Percentiles rank a stretch among this genome's conserved stretches.
phyloP scores from a whole-genome alignment of 2,329 filamentous ascomycete genomes.

The Aspergillus aculeatus region DNA sequence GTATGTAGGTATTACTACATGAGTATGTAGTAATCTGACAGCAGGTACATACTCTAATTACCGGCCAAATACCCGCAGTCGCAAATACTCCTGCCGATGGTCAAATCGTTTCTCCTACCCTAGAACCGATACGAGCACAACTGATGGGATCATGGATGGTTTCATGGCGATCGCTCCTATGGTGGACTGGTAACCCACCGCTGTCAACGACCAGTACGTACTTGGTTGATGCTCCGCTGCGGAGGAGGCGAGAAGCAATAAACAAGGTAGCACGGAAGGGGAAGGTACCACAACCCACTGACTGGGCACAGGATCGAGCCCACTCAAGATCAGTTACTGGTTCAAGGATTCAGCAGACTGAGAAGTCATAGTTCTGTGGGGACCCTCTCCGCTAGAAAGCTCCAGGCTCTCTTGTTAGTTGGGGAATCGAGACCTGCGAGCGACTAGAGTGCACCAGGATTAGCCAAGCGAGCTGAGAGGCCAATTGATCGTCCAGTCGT shows the following conservation, averaged over 20 bases:
- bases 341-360: not conserved
- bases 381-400: not conserved
- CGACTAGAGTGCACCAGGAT: not conserved
- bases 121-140: not conserved
- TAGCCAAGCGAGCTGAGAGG: not conserved
- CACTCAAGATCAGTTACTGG: not conserved
- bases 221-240: not conserved
- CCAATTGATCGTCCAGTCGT: not conserved
- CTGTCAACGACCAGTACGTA: not conserved
- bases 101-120: not conserved
- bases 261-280: constrained; percentile 1
- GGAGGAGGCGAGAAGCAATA: not conserved
- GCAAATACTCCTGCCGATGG: not conserved
- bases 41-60: not conserved
- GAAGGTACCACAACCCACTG: not conserved
- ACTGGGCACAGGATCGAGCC: not conserved
- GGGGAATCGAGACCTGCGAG: not conserved
- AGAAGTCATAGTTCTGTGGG: not conserved
- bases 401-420: not conserved
- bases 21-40: not conserved
- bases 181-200: not conserved
- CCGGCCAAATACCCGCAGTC: not conserved
- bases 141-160: not conserved
- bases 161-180: not conserved
- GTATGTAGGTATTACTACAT: no score